Evolutionary conservation across 306 rosid genomes (phyloP), one percentile per base, ranked within the genome.

Genomic region (Dryas drummondii): DNA sequence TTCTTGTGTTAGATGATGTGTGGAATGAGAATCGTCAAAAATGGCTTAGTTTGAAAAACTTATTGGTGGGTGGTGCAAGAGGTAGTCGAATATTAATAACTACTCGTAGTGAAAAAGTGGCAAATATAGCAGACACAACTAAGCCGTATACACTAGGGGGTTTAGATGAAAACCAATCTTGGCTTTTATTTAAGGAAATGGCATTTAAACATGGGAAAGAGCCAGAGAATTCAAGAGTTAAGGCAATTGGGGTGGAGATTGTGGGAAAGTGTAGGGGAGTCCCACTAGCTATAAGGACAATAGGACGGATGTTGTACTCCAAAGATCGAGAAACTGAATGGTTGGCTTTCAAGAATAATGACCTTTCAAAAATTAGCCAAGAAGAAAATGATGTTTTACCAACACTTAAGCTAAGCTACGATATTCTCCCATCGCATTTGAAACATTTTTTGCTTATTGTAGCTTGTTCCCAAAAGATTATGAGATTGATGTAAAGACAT

Each of bases 1-100:
- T 86, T 5, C 81, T 86, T 7, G 87, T 83, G n/a, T 65, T 86
- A 4, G 89, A 86, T 7, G 87, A 83, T 17, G 66, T 80, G 7
- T 86, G 87, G 87, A 78, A 76, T 0, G 82, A 86, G 8, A 49
- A 78, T 63, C 26, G 41, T 47, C 73, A 64, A 3, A 4, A 19
- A 16, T 83, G 87, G 85, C 13, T 22, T 7, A 8, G 27, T 17
- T 5, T 83, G 47, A 76, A 69, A 58, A 16, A 65, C 49, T 81
- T 81, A 5, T 12, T 86, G 4, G 1, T 11, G 45, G 66, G 40
- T 22, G 90, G 81, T 32, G 84, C 47, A 59, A n/a, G 44, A 47
- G 82, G 87, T 4, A 84, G 90, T 22, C 58, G 22, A 78, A 47
- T 84, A 13, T 49, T 82, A 9, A 74, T 81, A 14, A 86, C 90